Base-by-base conservation (phyloP, 371 early-diverging fungal genomes). In the Choanephora cucurbitarum region DNA sequence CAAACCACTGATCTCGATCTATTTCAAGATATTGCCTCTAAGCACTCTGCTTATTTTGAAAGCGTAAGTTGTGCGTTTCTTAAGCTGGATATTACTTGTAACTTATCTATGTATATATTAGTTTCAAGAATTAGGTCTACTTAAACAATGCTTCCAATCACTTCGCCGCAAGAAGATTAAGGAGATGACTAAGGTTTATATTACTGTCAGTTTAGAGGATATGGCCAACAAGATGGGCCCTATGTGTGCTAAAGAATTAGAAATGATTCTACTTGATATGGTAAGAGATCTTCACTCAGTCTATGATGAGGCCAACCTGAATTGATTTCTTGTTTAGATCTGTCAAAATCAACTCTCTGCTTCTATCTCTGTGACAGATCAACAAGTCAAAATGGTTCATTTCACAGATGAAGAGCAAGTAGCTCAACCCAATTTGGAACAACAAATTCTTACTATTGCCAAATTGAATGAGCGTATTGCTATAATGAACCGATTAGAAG, bases 181-280 rank as follows among this genome's bases (percentile, higher is more conserved):
- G 59, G 77, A 82, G 48, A 69, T 94, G 49, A 89, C 91, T 0
- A 71, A 88, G 41, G 90, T 92, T 0, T 91, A 91, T 59, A 60
- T 90, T 43, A 91, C 91, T 18, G 74, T 92, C 18, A 83, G 87
- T 10, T 55, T 94, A 31, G 55, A 62, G 28, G 90, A 91, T 54
- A 89, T 92, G 67, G 81, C 87, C 54, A 67, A 24, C 13, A 79
- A 52, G 67, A 83, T 64, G 69, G 75, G 59, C 4, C 39, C 31
- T 3, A 31, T 60, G 10, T 55, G 72, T n/a, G 48, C 59, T 21
- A 18, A 56, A 17, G 69, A 67, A 39, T 72, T 80, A 3, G 86
- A 84, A 53, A 44, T 47, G 9, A 62, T 68, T 24, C 55, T 89
- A 11, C 58, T 82, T 39, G 69, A 69, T 13, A 86, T 89, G 85